These are phyloP conservation scores for Corylus americana DNA, from an alignment of 306 rosid species.

Conservation along the genomic window DNA sequence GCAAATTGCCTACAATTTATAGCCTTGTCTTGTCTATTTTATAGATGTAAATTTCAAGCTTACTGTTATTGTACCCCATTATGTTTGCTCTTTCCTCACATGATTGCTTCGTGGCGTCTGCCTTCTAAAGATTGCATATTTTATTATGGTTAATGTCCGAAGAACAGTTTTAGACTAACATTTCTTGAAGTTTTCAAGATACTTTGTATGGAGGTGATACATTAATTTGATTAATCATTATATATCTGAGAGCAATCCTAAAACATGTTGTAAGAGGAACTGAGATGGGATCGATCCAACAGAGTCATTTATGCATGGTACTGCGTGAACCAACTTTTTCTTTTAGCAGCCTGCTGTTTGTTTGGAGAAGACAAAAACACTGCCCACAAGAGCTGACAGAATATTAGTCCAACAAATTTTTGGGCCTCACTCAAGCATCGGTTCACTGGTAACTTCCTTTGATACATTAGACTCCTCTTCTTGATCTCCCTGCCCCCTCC, in stretches of 20 bases:
- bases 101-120: background rate
- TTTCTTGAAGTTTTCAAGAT: background rate
- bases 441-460: slow-evolving; percentile 14
- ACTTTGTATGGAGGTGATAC: background rate
- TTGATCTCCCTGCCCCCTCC: slow-evolving; percentile 67
- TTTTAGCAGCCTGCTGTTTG: background rate
- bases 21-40: background rate
- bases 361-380: background rate
- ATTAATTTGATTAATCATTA: background rate
- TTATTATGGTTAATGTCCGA: background rate
- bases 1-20: background rate
- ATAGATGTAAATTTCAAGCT: background rate
- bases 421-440: background rate
- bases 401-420: background rate
- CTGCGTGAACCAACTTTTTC: background rate
- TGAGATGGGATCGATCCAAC: background rate
- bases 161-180: background rate
- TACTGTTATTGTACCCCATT: background rate
- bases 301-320: background rate
- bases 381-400: background rate
- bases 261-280: background rate
- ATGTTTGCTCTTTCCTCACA: background rate
- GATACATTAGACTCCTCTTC: slow-evolving; percentile 27
- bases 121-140: background rate
- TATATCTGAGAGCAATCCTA: background rate